Conservation (phyloP, 2,329 filamentous ascomycete species). For the Ascochyta fabae region DNA sequence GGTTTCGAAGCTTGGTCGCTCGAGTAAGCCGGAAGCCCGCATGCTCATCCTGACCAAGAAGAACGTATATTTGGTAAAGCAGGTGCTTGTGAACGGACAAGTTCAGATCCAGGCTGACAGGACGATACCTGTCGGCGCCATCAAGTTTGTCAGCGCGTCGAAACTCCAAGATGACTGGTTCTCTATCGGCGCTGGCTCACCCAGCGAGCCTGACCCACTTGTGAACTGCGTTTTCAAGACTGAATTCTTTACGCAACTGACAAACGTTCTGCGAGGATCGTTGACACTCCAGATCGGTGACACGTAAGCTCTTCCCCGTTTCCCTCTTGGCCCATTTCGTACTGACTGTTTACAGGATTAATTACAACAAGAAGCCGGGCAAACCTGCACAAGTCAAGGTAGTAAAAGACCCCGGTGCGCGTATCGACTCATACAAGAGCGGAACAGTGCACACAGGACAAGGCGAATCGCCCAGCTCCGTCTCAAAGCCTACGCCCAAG, state of each 20-base stretch:
- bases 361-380: conserved; percentile 97
- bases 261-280: conserved; percentile 77
- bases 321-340: neutral
- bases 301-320: conserved; percentile 51
- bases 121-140: conserved; percentile 80
- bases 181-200: conserved; percentile 85
- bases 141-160: conserved; percentile 85
- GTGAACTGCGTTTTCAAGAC: conserved; percentile 95
- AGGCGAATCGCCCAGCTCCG: conserved; percentile 82
- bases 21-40: conserved; percentile 88
- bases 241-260: conserved; percentile 93
- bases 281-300: conserved; percentile 85
- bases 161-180: conserved; percentile 95
- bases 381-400: conserved; percentile 91
- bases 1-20: conserved; percentile 94
- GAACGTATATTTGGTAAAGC: conserved; percentile 88
- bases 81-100: conserved; percentile 81
- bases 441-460: conserved; percentile 83
- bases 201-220: conserved; percentile 91
- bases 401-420: conserved; percentile 78
- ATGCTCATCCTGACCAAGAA: conserved; percentile 83
- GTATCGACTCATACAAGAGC: conserved; percentile 91
- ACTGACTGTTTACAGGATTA: conserved; percentile 63
- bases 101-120: conserved; percentile 82
- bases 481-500: conserved; percentile 84